Percentiles rank a stretch among this genome's conserved stretches.
Conservation (phyloP, 1,284 basidiomycete species). For the Malassezia obtusa region DNA sequence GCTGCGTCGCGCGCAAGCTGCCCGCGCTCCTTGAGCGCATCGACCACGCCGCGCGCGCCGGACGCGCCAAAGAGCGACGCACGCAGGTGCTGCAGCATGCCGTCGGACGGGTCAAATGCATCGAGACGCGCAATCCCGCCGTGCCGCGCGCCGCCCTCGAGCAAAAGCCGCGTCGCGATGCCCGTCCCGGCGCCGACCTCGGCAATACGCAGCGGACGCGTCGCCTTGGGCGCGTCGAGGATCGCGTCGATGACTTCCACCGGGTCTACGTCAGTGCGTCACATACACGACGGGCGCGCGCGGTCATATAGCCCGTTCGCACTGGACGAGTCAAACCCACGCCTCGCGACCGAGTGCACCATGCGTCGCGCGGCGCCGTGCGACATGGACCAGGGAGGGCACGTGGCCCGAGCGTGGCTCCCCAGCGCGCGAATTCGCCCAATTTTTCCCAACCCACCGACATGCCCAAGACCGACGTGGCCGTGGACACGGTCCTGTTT, state of each 20-base stretch:
- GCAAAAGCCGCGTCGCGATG: constrained; percentile 34
- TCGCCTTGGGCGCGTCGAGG: constrained; percentile 16
- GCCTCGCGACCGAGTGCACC: constrained; percentile 27
- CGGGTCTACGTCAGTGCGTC: constrained; percentile 15
- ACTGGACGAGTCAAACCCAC: constrained; percentile 26
- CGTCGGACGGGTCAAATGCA: constrained; percentile 30
- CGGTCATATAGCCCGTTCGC: constrained; percentile 30
- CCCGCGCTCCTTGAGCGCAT: constrained; percentile 20
- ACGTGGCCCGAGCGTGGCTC: not conserved
- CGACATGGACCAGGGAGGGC: too few species aligned
- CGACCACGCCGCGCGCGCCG: constrained; percentile 11
- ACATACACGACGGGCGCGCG: constrained; percentile 23
- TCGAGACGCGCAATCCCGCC: constrained; percentile 20
- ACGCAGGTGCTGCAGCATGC: constrained; percentile 32
- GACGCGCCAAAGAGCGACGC: constrained; percentile 17
- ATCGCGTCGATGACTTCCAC: constrained; percentile 24
- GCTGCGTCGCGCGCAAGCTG: constrained; percentile 16
- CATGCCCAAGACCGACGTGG: constrained; percentile 13
- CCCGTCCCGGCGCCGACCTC: constrained; percentile 43
- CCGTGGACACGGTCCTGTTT: constrained; percentile 41
- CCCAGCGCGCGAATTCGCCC: not conserved
- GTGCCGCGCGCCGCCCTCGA: constrained; percentile 20
- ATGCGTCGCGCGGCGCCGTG: not conserved
- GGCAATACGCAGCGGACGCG: constrained; percentile 25
- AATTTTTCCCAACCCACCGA: not conserved